Base-by-base conservation (phyloP, 2,329 filamentous ascomycete genomes). In the Sarocladiaceae sp. region DNA sequence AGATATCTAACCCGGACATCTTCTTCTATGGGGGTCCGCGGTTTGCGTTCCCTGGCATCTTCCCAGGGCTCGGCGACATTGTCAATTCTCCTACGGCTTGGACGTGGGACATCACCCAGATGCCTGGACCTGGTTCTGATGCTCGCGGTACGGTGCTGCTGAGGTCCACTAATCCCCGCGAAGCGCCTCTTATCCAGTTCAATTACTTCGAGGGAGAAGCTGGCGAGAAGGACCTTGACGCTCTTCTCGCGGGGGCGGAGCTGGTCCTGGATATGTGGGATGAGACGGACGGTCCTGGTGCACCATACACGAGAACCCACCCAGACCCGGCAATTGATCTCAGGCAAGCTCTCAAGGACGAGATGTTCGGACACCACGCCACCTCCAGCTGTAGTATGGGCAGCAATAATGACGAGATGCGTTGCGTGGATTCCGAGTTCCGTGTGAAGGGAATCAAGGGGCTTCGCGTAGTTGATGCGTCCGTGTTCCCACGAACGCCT, bases 401-500 rank as follows among this genome's bases (percentile, higher is more conserved):
- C 15, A 33, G 29, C 29, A 33, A 33, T 8, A 15, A 33, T 10
- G 29, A 33, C 29, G 35, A 37, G n/a, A 28, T 40, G 25, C 40
- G 26, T 40, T 78, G 83, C 0, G 63, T 84, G n/a, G 78, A 84
- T 59, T 70, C 67, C 0, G 69, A 75, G 52, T 82, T 83, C 60
- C 69, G 73, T 5, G 80, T 84, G 1, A 65, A 72, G 13, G 79
- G 79, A 1, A 54, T 61, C 3, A 50, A 60, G 40, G 56, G 59
- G 4, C 58, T 70, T 2, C 52, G 66, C 3, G 59, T 68, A 4
- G 64, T 68, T 11, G 67, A 71, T 55, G 64, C 66, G 10, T 68
- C 66, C 3, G 58, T 70, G 3, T 53, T 69, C 26, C 66, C 67
- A 6, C 52, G 64, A 10, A 56, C 60, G 4, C 53, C 69, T 12